Percentiles rank a stretch among this genome's conserved stretches.
phyloP scores from a whole-genome alignment of 129 eudicot genomes.

The Tanacetum coccineum region DNA sequence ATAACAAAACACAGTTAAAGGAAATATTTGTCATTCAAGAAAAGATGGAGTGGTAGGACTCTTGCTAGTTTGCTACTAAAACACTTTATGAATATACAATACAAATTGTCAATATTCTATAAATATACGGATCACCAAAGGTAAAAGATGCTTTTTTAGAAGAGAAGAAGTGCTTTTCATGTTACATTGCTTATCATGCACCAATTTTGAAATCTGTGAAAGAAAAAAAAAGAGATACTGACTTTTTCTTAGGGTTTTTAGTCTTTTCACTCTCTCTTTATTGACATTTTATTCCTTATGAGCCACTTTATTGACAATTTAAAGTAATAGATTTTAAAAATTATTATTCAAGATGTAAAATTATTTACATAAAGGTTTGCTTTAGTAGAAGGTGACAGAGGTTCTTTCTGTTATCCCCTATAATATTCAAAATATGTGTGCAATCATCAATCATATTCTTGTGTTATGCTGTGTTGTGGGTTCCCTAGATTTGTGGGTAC shows the following conservation, averaged over 20 bases:
- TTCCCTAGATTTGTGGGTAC: conserved; percentile 35
- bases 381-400: conserved; percentile 54
- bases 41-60: conserved; percentile 17
- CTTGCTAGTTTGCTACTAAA: neutral
- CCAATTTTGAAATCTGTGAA: conserved; percentile 54
- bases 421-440: conserved; percentile 34
- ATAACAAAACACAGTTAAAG: neutral
- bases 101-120: neutral
- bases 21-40: conserved; percentile 12
- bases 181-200: conserved; percentile 41
- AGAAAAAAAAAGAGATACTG: conserved; percentile 28
- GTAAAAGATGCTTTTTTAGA: conserved; percentile 57
- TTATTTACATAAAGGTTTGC: conserved; percentile 36
- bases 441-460: conserved; percentile 36
- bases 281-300: conserved; percentile 49
- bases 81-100: conserved; percentile 4
- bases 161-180: conserved; percentile 37
- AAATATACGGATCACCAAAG: conserved; percentile 27
- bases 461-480: conserved; percentile 24
- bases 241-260: conserved; percentile 29
- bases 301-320: conserved; percentile 67
- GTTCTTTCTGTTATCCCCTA: conserved; percentile 39
- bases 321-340: conserved; percentile 18
- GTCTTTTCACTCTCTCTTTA: conserved; percentile 47
- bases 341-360: conserved; percentile 20